These are phyloP conservation scores for Diplotaxis tenuifolia DNA, from an alignment of 345 rosid genomes.

Conservation along the genomic window DNA sequence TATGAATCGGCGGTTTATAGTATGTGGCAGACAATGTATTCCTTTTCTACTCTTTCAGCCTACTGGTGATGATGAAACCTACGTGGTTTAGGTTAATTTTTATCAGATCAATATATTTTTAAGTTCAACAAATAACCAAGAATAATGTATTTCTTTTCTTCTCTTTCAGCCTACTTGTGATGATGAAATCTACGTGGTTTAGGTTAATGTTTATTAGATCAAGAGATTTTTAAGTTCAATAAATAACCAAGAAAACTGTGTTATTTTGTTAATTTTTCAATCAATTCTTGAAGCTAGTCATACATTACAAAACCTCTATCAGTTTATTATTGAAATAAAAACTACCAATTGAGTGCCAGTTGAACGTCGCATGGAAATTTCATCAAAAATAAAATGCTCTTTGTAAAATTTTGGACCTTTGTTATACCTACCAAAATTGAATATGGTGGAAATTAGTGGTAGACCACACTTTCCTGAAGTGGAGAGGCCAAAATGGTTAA, in stretches of 20 bases:
- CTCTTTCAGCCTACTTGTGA: too few relatives aligned
- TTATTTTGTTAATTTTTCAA: background rate
- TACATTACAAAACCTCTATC: background rate
- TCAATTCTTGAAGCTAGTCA: background rate
- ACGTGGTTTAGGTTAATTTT: too few relatives aligned
- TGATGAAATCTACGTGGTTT: background rate
- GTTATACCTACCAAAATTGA: background rate
- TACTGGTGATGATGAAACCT: too few relatives aligned
- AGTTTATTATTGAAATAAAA: background rate
- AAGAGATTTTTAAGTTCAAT: background rate
- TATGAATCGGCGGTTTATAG: too few relatives aligned
- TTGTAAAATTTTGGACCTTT: slow-evolving; percentile 5
- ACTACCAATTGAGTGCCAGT: background rate
- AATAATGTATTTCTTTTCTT: too few relatives aligned
- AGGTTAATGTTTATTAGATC: background rate
- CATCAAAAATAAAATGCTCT: background rate
- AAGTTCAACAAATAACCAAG: too few relatives aligned
- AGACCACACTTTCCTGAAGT: slow-evolving; percentile 30
- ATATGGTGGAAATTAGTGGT: slow-evolving; percentile 20
- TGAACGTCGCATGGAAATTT: background rate
- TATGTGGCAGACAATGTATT: too few relatives aligned
- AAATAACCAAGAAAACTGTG: background rate
- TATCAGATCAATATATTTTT: too few relatives aligned
- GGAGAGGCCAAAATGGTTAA: slow-evolving; percentile 30
- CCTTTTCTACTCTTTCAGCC: background rate